Base-by-base conservation (phyloP, 108 stramenopile genomes). In the Thalassiosira profunda region DNA sequence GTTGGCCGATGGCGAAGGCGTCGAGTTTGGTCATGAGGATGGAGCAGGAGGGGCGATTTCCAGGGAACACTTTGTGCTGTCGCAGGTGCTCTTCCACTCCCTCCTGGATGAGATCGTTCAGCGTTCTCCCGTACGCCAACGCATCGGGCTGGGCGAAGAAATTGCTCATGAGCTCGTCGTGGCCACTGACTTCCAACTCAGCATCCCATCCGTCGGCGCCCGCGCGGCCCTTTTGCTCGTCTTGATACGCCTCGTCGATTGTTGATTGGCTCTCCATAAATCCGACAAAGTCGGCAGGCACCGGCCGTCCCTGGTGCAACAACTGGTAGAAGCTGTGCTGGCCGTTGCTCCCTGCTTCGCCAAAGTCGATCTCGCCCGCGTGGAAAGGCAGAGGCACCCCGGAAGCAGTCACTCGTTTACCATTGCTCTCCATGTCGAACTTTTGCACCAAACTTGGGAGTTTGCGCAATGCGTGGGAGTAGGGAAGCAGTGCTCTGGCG, bases 101-200 rank as follows among this genome's bases (percentile, higher is more conserved):
- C 67, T 98, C 99, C 49, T 84, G 87, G 35, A 89, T 81, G 38
- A 98, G 72, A 70, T 98, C 97, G 30, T 83, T 87, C 11, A 85
- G 51, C 0, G 89, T 88, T 68, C 91, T 94, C 37, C 98, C 98
- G 49, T 83, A 78, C 5, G 98, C 99, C 38, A 99, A 76, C 0
- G 98, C 98, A 84, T 99, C 99, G 4, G 98, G 98, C 71, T 99
- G 98, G 5, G 97, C 98, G 78, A 99, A 99, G 72, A 99, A 99
- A 78, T 99, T 96, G 51, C 86, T 82, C 99, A 99, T 99, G 43
- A 99, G 88, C 75, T 99, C 98, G 78, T 99, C 99, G 72, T 99
- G 99, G 81, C 96, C 94, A 23, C 90, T 78, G 3, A 99, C 89
- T 1, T 74, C 44, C 63, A 94, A 89, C 11, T 84, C 90, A 28